Conservation (phyloP, 1,139 yeast genomes). For the Kurtzmaniella quercitrusa region DNA sequence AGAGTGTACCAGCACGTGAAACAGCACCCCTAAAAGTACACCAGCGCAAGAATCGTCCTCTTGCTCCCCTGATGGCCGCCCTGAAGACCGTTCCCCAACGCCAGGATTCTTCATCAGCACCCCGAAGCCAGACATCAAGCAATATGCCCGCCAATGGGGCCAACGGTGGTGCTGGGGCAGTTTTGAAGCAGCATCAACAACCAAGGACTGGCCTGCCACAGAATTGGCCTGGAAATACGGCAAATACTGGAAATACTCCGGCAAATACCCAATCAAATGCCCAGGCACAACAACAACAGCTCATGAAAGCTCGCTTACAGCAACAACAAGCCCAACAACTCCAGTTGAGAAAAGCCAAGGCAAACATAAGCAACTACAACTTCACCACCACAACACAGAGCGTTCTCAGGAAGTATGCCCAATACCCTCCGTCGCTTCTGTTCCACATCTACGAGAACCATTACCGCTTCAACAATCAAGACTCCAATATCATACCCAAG, state of each 20-base stretch:
- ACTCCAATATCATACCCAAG: conserved; percentile 79
- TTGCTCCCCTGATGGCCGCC: background rate
- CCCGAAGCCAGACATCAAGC: conserved; percentile 20
- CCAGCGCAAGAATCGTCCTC: background rate
- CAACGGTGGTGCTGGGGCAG: background rate
- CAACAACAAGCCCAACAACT: conserved; percentile 19
- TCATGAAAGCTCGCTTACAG: background rate
- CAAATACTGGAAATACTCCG: conserved; percentile 13
- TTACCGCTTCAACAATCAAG: conserved; percentile 70
- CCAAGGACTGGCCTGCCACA: conserved; percentile 6
- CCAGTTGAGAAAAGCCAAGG: conserved; percentile 34
- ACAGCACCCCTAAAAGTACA: background rate
- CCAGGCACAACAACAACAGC: conserved; percentile 26
- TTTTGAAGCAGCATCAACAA: conserved; percentile 21
- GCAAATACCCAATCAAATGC: conserved; percentile 29
- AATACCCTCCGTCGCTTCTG: conserved; percentile 76
- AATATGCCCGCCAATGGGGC: conserved; percentile 12
- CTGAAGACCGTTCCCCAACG: conserved; percentile 3
- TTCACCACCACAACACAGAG: conserved; percentile 72
- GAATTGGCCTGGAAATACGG: conserved; percentile 9
- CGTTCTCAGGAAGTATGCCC: conserved; percentile 71
- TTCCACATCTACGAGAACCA: conserved; percentile 90
- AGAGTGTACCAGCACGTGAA: background rate
- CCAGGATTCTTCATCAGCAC: conserved; percentile 11
- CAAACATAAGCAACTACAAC: conserved; percentile 35